Conservation (phyloP, 805 yeast genomes). For the Candida michaelii region DNA sequence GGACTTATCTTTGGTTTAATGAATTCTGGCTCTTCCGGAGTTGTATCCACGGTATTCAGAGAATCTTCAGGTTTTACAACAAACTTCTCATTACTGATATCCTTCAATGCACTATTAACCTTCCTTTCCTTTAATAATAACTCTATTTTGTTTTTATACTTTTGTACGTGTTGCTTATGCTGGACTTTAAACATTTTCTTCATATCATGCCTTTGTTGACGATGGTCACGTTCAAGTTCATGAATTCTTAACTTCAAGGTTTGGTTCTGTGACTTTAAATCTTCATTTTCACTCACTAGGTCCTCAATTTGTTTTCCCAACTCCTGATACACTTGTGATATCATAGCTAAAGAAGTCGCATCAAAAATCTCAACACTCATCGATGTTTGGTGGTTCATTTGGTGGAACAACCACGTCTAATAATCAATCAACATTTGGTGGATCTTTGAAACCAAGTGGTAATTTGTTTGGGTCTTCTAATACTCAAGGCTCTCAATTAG, state of each 20-base stretch:
- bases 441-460: slow-evolving; percentile 7
- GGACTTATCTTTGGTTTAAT: neutral
- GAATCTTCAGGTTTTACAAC: too few relatives aligned
- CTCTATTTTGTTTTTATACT: slow-evolving; percentile 12
- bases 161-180: slow-evolving; percentile 13
- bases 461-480: slow-evolving; percentile 14
- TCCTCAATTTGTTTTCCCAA: slow-evolving; percentile 2
- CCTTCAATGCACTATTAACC: neutral
- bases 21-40: neutral
- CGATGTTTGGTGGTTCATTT: slow-evolving; percentile 8
- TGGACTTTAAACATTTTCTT: slow-evolving; percentile 13
- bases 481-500: slow-evolving; percentile 10
- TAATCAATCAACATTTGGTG: slow-evolving; percentile 7
- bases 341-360: slow-evolving; percentile 4
- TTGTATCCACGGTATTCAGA: neutral
- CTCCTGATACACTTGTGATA: neutral
- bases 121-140: slow-evolving; percentile 1
- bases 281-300: slow-evolving; percentile 4
- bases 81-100: too few relatives aligned
- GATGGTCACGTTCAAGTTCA: slow-evolving; percentile 5
- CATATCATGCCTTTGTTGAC: slow-evolving; percentile 10
- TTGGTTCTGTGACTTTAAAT: slow-evolving; percentile 14
- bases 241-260: slow-evolving; percentile 18
- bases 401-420: slow-evolving; percentile 5
- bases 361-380: slow-evolving; percentile 6